Percentiles rank a stretch among this genome's conserved stretches.
phyloP scores from a whole-genome alignment of 2,329 filamentous ascomycete genomes.

The Mycosphaerella sp. region DNA sequence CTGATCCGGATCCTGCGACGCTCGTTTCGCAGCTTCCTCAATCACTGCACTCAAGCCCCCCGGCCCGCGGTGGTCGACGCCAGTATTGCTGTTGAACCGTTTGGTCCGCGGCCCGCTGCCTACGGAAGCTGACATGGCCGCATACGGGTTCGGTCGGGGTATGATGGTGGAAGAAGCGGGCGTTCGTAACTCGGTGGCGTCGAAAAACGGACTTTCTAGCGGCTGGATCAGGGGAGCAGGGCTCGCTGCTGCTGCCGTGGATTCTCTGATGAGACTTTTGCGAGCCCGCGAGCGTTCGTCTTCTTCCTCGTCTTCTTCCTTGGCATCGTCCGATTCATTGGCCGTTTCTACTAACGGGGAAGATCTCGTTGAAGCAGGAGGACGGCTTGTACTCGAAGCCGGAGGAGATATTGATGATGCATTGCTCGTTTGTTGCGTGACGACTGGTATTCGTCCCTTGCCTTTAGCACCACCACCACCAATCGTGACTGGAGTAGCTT shows the following conservation, averaged over 20 bases:
- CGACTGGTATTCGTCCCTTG: constrained; percentile 29
- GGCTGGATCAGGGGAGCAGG: constrained; percentile 24
- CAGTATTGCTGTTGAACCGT: neutral
- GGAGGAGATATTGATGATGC: constrained; percentile 20
- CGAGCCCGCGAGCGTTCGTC: constrained; percentile 30
- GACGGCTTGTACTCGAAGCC: constrained; percentile 20
- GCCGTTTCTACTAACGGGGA: constrained; percentile 29
- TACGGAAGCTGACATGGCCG: constrained; percentile 32
- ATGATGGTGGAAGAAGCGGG: constrained; percentile 13
- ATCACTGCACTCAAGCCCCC: constrained; percentile 40
- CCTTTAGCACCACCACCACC: constrained; percentile 30
- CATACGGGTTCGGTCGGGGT: constrained; percentile 34
- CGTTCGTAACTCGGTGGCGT: constrained; percentile 27
- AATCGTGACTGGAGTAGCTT: constrained; percentile 43
- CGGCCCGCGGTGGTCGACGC: constrained; percentile 17
- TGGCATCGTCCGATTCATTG: constrained; percentile 26
- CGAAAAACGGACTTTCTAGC: constrained; percentile 31
- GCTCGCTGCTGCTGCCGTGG: constrained; percentile 13
- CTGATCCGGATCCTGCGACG: constrained; percentile 31
- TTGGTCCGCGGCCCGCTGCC: constrained; percentile 16
- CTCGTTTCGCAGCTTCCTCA: constrained; percentile 40
- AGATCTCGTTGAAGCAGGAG: constrained; percentile 18
- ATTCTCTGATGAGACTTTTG: constrained; percentile 22
- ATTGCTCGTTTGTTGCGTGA: constrained; percentile 25
- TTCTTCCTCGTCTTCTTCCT: constrained; percentile 28